phyloP scores from a whole-genome alignment of 208 protist genomes.

The Wallacemonas sp. region DNA sequence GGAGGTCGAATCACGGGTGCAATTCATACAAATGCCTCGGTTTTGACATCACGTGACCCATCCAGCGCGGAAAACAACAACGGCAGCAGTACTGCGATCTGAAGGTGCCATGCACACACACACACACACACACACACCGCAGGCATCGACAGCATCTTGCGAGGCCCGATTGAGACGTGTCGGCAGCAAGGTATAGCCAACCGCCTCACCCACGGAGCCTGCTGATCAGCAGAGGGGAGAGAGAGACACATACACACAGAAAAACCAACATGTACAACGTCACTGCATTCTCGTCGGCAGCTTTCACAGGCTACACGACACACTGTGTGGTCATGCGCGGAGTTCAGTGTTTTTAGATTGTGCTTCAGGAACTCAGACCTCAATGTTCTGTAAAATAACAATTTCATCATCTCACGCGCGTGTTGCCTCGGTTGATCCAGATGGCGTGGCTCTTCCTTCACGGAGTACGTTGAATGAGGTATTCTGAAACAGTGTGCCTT shows the following conservation, averaged over 20 bases:
- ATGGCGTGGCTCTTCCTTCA: conserved; percentile 9
- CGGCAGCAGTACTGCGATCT: background rate
- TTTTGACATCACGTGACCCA: conserved; percentile 26
- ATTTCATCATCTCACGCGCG: conserved; percentile 3
- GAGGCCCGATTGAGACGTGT: conserved; percentile 29
- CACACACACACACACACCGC: background rate
- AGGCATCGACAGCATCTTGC: conserved; percentile 17
- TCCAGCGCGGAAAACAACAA: background rate
- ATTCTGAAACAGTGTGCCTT: conserved; percentile 14
- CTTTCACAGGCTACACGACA: background rate
- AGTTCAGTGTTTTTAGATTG: conserved; percentile 7
- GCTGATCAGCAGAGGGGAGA: conserved; percentile 3
- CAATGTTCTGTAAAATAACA: conserved; percentile 18
- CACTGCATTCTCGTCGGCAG: no score
- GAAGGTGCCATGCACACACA: conserved; percentile 4
- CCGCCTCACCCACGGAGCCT: conserved; percentile 30
- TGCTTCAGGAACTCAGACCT: conserved; percentile 18
- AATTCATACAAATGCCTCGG: conserved; percentile 67
- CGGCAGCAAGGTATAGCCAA: conserved; percentile 30
- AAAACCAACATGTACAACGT: no score
- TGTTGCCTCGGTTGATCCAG: no score
- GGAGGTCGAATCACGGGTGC: conserved; percentile 50
- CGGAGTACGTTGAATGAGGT: conserved; percentile 15
- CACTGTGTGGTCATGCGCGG: no score
- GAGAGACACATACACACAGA: background rate